Evolutionary conservation across 805 yeast species (phyloP).

Genomic region (Suhomyces kilbournensis): DNA sequence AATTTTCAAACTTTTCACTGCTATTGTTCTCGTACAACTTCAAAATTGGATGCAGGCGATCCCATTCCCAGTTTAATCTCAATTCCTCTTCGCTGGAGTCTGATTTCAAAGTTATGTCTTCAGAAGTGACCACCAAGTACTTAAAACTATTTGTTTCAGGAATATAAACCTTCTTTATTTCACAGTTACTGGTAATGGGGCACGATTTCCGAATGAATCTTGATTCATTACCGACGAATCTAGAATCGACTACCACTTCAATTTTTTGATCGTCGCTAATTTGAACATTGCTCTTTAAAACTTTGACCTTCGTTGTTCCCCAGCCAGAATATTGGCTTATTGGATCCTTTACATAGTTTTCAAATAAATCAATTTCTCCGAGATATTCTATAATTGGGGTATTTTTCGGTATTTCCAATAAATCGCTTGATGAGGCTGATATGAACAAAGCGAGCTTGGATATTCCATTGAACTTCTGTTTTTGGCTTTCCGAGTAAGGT

Average conservation of each 20-base stretch:
- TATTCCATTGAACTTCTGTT: slow-evolving; percentile 64
- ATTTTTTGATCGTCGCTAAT: slow-evolving; percentile 31
- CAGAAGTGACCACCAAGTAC: slow-evolving; percentile 56
- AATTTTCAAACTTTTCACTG: slow-evolving; percentile 46
- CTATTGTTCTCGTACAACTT: slow-evolving; percentile 39
- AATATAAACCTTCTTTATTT: slow-evolving; percentile 47
- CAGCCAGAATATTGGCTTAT: slow-evolving; percentile 73
- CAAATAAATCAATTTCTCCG: slow-evolving; percentile 71
- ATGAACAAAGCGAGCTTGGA: slow-evolving; percentile 63
- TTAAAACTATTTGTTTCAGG: slow-evolving; percentile 41
- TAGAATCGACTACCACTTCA: slow-evolving; percentile 73
- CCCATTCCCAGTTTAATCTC: slow-evolving; percentile 89
- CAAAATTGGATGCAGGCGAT: slow-evolving; percentile 67
- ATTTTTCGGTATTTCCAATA: slow-evolving; percentile 37
- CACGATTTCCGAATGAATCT: slow-evolving; percentile 77
- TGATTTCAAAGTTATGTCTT: slow-evolving; percentile 41
- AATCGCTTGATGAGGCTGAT: slow-evolving; percentile 14
- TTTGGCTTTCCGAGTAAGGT: slow-evolving; percentile 55
- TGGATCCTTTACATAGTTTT: slow-evolving; percentile 59
- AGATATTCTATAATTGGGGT: slow-evolving; percentile 57
- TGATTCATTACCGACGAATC: slow-evolving; percentile 72
- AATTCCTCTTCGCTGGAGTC: slow-evolving; percentile 62
- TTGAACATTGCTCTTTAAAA: slow-evolving; percentile 20
- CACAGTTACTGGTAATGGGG: slow-evolving; percentile 61
- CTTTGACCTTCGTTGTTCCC: slow-evolving; percentile 60